A percentile compares a stretch with the other conserved stretches of the same genome.
phyloP scores from a whole-genome alignment of 1,139 yeast species.

The Pichia sp. region DNA sequence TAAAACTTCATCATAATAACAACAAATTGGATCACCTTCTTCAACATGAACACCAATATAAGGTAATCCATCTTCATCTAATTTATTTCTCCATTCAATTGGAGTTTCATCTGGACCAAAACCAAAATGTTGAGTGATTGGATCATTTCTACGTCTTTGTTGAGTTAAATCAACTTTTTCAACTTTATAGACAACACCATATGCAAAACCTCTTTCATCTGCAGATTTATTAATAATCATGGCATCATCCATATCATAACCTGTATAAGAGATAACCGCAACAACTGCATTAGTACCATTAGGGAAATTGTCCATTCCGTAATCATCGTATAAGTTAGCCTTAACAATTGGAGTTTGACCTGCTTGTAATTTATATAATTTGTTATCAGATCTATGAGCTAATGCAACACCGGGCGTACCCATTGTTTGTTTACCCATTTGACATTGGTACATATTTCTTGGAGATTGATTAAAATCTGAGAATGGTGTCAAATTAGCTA shows the following conservation, averaged over 20 bases:
- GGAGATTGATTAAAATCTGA: slow-evolving; percentile 99
- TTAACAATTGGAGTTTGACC: slow-evolving; percentile 98
- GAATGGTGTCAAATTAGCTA: slow-evolving; percentile 95
- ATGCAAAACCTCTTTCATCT: slow-evolving; percentile 96
- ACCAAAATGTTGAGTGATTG: slow-evolving; percentile 90
- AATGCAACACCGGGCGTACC: slow-evolving; percentile 99
- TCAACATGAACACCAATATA: slow-evolving; percentile 78
- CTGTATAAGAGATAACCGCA: slow-evolving; percentile 97
- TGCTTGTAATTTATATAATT: slow-evolving; percentile 82
- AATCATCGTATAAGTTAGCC: slow-evolving; percentile 88
- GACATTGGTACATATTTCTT: slow-evolving; percentile 99
- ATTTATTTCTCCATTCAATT: slow-evolving; percentile 74
- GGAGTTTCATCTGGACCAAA: slow-evolving; percentile 94
- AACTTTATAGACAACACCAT: slow-evolving; percentile 92
- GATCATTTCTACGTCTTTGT: slow-evolving; percentile 86
- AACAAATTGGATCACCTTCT: slow-evolving; percentile 95
- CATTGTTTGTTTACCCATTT: slow-evolving; percentile 99
- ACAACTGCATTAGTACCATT: slow-evolving; percentile 98
- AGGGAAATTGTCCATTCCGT: slow-evolving; percentile 97
- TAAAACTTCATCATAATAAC: slow-evolving; percentile 82
- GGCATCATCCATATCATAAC: slow-evolving; percentile 99
- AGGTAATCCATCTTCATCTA: slow-evolving; percentile 93
- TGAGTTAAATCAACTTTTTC: slow-evolving; percentile 80
- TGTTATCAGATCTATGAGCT: slow-evolving; percentile 89
- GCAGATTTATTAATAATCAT: slow-evolving; percentile 97